Evolutionary conservation across 164 flowering plant species (phyloP).

Genomic region (Nymphaea colorata): DNA sequence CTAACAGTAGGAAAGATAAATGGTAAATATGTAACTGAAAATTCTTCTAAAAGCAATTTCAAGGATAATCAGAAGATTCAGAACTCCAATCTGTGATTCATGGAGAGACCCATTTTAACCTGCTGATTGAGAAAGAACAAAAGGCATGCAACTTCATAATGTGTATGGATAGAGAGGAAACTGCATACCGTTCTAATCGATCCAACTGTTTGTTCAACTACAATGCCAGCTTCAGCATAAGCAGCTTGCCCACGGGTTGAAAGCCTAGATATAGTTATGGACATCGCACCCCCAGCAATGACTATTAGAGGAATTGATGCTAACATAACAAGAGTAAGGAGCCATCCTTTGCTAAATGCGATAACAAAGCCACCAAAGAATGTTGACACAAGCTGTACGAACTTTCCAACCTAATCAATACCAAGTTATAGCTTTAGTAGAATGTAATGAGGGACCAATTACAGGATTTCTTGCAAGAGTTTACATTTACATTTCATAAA

Average conservation of each 20-base stretch:
- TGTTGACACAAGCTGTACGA: slow-evolving; percentile 11
- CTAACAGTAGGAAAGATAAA: too few species aligned
- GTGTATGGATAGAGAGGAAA: not conserved
- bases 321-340: slow-evolving; percentile 14
- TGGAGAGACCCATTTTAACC: not conserved
- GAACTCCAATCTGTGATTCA: not conserved
- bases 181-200: slow-evolving; percentile 22
- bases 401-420: slow-evolving; percentile 15
- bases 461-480: not conserved
- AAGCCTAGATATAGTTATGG: slow-evolving; percentile 15
- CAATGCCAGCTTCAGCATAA: slow-evolving; percentile 22
- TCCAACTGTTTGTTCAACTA: slow-evolving; percentile 26
- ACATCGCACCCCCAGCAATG: slow-evolving; percentile 12
- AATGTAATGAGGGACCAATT: not conserved
- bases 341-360: slow-evolving; percentile 16
- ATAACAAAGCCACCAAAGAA: slow-evolving; percentile 13
- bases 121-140: not conserved
- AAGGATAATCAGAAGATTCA: too few species aligned
- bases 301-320: slow-evolving; percentile 13
- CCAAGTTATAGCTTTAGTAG: not conserved
- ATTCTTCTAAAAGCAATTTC: too few species aligned
- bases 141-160: not conserved
- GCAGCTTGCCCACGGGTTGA: slow-evolving; percentile 20
- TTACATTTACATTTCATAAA: too few species aligned
- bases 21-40: too few species aligned